Evolutionary conservation across 139 green algal genomes (phyloP), one percentile per base, ranked within the genome.

Genomic region (Gonium pectorale): DNA sequence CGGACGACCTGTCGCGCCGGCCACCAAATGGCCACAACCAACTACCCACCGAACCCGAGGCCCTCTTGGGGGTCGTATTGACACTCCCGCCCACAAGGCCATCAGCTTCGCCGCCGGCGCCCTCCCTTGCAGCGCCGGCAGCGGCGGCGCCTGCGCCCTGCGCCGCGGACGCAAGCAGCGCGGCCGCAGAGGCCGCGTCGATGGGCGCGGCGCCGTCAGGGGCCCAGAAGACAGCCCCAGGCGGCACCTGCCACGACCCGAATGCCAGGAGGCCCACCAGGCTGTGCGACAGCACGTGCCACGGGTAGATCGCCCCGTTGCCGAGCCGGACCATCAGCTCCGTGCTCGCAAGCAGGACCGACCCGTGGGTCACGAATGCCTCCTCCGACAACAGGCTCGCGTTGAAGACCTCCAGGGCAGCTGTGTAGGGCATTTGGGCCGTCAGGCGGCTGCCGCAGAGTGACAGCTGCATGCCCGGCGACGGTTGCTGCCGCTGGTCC

Each of bases 391-490:
- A 26, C 41, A 66, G 43, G 29, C 49, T 21, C 24, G 56, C 62
- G 43, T 94, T 85, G 89, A 94, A 95, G 43, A 91, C 38, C 46
- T 56, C 43, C 41, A 56, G 31, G 8, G 89, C 91, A 79, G 92
- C 86, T 31, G 26, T 52, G 29, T 82, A 64, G n/a, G 74, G 21
- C 87, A 92, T 92, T 26, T 67, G 84, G 2, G 67, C 67, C 11
- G 63, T 60, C 63, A 97, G 79, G 51, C 86, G 63, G 54, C 67
- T 35, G 2, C 87, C 92, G 83, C 93, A 96, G 37, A 95, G 54
- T n/a, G 93, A 95, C 71, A 97, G 69, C 88, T 95, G 81, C 9
- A 95, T 52, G 29, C 81, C 91, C 43, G 71, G 81, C 27, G 40
- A 38, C 37, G 51, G 22, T 2, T 19, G 60, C n/a, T 13, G 60